Base-by-base conservation (phyloP, 2,329 filamentous ascomycete genomes). In the Aspergillus neoniger region DNA sequence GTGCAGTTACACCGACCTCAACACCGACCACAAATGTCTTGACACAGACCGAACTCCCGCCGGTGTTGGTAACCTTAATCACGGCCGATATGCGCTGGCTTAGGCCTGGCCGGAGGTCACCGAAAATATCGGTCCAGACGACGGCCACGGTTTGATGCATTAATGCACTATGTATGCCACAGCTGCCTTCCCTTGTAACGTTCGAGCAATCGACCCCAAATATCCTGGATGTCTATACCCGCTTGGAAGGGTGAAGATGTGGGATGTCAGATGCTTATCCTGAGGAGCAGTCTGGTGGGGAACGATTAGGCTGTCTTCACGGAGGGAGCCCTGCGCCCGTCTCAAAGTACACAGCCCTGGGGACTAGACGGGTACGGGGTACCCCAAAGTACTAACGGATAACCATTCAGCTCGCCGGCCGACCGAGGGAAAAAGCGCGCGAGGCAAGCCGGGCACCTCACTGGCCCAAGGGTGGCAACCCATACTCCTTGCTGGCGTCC, bases 81-180 rank as follows among this genome's bases (percentile, higher is more conserved):
- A 32, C 50, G 30, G 50, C 30, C 19, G 19, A 49, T 23, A 49
- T 21, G 30, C 28, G 15, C 30, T 50, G 10, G 47, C 25, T 25
- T 7, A 30, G 47, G n/a, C 47, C 47, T 50, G 53, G 53, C 53
- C 53, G 53, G 47, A 14, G 41, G 53, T 25, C 39, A 25, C n/a
- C 53, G 38, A 39, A 53, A 55, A 28, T 12, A 55, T 55, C 53
- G 41, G 53, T 10, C 41, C 17, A 32, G 44, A 32, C 9, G 41
- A 32, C 25, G 25, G 47, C 23, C 25, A 25, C 47, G n/a, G 23
- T n/a, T 36, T 47, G 52, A 32, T 55, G 39, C 52, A 44, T 32
- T 4, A 10, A 21, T 12, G 53, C 30, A 25, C 25, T 25, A 47
- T 44, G 17, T 25, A 47, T 44, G 17, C 38, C 17, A 43, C 25